Evolutionary conservation across 2,329 filamentous ascomycete species (phyloP), one percentile per base, ranked within the genome.

Genomic region (Ascochyta fabae): DNA sequence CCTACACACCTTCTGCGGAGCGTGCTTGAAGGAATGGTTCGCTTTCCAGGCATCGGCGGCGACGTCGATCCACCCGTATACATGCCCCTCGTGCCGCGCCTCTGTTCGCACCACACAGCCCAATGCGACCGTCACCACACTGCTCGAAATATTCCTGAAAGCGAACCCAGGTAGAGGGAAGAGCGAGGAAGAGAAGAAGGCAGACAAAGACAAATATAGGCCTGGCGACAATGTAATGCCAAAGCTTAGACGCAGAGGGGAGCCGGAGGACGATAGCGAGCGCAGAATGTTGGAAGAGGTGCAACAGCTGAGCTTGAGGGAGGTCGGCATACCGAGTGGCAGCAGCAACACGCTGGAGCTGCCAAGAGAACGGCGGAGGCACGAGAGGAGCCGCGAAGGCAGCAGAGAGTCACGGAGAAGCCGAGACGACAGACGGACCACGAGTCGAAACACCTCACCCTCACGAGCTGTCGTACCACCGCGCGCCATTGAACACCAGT

Each of bases 11-110:
- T 99, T 96, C 77, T 99, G 95, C 80, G 95, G 93, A 61, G 90
- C 91, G 35, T 99, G 95, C 73, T 77, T 98, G 56, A 96, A 96
- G 76, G 92, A 96, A 80, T 99, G 95, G 95, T 99, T 98, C 74
- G 80, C 82, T 60, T 95, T 87, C 76, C 92, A 96, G 75, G 87
- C 88, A 34, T 80, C 82, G 27, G 81, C 82, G 13, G 84, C 83
- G 39, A 84, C 64, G 69, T 83, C 67, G 58, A 80, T 68, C 3
- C 78, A 82, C 48, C 83, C 83, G 41, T 96, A 92, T 75, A 97
- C 92, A 41, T 99, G 95, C 78, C 95, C 95, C 36, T 90, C 92
- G 78, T 99, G 95, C 78, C 91, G 95, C 62, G 91, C 92, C 41
- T 78, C 83, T 12, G 94, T 99, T 58, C 88, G 93, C 60, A 91